Base-by-base conservation (phyloP, 495 filamentous ascomycete genomes). In the Thermothielavioides terrestris region DNA sequence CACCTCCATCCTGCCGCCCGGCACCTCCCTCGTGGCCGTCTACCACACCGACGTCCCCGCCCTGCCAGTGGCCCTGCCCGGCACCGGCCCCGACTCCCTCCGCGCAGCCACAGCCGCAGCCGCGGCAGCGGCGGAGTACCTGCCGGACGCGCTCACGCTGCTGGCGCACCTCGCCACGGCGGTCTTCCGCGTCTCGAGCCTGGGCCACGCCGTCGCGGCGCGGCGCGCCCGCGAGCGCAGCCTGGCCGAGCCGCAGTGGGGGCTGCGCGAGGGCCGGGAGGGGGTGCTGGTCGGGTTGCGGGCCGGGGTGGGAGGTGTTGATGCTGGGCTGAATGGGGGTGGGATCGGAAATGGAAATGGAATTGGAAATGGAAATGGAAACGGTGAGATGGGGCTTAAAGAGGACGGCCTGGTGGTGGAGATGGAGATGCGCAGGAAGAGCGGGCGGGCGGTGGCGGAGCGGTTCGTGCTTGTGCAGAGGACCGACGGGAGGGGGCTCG, bases 391-490 rank as follows among this genome's bases (percentile, higher is more conserved):
- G 1, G 46, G 38, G 2, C 12, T 9, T 23, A 15, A 17, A 2
- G 32, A 17, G 8, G 47, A 25, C 7, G 48, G 20, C 8, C 84
- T 92, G 4, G 88, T 95, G 3, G 55, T 98, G 3, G 82, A 89
- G 53, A 82, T 95, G 78, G 89, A 97, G 66, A 73, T 94, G 60
- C 72, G 94, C 2, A 72, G 90, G 17, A 82, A 85, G 54, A 86
- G 80, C 50, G 92, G 94, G 0, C 73, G 90, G 15, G 80, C 81
- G 0, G 80, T 95, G 8, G 59, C 74, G 18, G 91, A 95, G 63
- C 79, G 73, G 69, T 96, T 90, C 58, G 77, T 89, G 36, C 61
- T 96, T 0, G 76, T 36, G n/a, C 49, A 47, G 11, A 10, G 6
- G 2, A 37, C 27, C 2, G 14, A 18, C 14, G 36, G 23, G 9